Evolutionary conservation across 805 yeast species (phyloP), one percentile per base, ranked within the genome.

Genomic region (Cyberlindnera mississippiensis): DNA sequence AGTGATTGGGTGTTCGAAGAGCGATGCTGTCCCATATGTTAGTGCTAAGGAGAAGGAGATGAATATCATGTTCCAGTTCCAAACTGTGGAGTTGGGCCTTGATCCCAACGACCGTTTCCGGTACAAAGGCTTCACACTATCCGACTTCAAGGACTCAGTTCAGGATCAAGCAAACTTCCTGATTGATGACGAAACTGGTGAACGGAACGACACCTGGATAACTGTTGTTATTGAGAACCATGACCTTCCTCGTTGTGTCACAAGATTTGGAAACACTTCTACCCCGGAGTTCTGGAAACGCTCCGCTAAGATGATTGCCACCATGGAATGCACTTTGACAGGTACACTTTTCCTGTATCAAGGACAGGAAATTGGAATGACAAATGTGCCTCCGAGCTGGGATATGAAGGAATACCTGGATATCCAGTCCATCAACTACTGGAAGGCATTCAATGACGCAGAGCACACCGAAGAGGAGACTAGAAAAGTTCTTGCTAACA

Each of bases 351-450:
- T 66, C 59, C 61, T 78, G 30, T 78, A 76, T 59, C 82, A 78
- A 59, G 83, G 82, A 38, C 83, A 78, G 56, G 83, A 78, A 51
- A 62, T 78, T 46, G 82, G 78, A 26, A 72, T 71, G 73, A 67
- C 68, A 40, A 77, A 77, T 53, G 58, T 75, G 24, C 38, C 55
- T 18, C 53, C 61, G 39, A 53, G 55, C 31, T 75, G 79, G 78
- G 63, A 66, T 16, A 60, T 75, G 40, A 63, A 62, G 16, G 76
- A 75, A 52, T 77, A 75, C 59, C 58, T 64, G 48, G 83, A 77
- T 52, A 68, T 77, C 45, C 69, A 71, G 46, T 62, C 74, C 34
- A 57, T 66, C 48, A 71, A 69, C 55, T 66, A 68, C 54, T 69
- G 64, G 59, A 57, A 61, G 27, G 59, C 57, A 27, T 68, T 61